Percentiles rank a stretch among this genome's conserved stretches.
Evolutionary conservation across 129 eudicot species (phyloP).

Genomic region (Heracleum sosnowskyi): DNA sequence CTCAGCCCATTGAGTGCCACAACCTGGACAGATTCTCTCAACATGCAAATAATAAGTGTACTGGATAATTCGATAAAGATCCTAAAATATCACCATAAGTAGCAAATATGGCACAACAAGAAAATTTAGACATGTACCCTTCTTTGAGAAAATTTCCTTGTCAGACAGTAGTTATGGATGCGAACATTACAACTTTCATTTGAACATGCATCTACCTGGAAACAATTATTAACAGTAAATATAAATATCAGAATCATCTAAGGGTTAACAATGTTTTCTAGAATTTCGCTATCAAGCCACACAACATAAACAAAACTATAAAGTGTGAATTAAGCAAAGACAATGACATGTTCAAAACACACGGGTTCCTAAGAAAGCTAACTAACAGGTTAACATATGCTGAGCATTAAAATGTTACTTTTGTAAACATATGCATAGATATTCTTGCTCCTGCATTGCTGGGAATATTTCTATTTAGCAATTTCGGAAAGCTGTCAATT

Average conservation of each 20-base stretch:
- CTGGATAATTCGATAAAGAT: neutral
- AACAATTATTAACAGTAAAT: constrained; percentile 9
- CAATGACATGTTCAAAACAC: neutral
- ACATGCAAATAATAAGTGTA: constrained; percentile 23
- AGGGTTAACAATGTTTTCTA: neutral
- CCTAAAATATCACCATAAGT: neutral
- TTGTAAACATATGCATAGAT: neutral
- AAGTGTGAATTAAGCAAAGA: neutral
- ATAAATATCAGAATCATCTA: constrained; percentile 9
- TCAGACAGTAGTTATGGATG: constrained; percentile 53
- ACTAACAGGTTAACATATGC: neutral
- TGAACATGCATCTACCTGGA: constrained; percentile 64
- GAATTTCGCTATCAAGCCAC: neutral
- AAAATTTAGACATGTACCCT: constrained; percentile 30
- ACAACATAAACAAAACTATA: neutral
- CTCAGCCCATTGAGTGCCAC: constrained; percentile 69
- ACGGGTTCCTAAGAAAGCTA: neutral
- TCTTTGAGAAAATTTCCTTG: constrained; percentile 50
- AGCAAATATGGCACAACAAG: too few species aligned
- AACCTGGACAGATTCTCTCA: constrained; percentile 68
- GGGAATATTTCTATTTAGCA: neutral
- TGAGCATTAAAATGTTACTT: neutral
- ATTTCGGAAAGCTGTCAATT: too few species aligned
- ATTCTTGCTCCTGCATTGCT: neutral
- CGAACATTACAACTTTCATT: constrained; percentile 67